phyloP scores from a whole-genome alignment of 805 yeast genomes.

The Candida ortonii region DNA sequence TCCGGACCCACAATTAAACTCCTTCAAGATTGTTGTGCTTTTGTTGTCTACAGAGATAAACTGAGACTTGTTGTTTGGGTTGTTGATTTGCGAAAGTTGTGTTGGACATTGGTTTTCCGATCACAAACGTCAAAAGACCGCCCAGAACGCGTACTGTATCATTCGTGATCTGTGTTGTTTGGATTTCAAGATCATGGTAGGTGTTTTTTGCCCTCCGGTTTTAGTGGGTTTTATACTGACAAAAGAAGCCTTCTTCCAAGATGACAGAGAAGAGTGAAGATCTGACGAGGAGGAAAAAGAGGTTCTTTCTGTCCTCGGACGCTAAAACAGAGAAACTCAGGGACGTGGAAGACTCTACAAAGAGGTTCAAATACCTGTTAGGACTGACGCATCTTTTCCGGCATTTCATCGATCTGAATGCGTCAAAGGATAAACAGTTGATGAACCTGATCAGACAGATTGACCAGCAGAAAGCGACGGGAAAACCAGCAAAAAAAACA shows the following conservation, averaged over 20 bases:
- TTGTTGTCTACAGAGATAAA: no score
- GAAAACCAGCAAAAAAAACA: slow-evolving; percentile 23
- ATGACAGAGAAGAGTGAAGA: slow-evolving; percentile 25
- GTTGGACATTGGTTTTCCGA: no score
- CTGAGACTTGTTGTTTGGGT: no score
- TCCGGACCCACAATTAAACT: background rate
- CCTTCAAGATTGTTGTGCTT: no score
- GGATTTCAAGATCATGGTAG: no score
- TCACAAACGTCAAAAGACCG: no score
- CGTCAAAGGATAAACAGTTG: slow-evolving; percentile 73
- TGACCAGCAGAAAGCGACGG: slow-evolving; percentile 47
- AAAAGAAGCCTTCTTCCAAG: no score
- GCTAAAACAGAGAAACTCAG: slow-evolving; percentile 55
- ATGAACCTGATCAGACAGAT: slow-evolving; percentile 56
- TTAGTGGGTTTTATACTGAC: no score
- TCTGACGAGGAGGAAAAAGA: slow-evolving; percentile 39
- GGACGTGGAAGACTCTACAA: slow-evolving; percentile 66
- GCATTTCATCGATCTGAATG: slow-evolving; percentile 79
- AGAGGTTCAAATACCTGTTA: slow-evolving; percentile 74
- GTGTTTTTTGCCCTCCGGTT: no score
- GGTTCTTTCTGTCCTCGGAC: slow-evolving; percentile 51
- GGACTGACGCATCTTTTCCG: slow-evolving; percentile 84
- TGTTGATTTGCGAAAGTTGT: no score
- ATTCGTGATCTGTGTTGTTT: no score
- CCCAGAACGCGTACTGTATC: no score